A percentile compares a stretch with the other conserved stretches of the same genome.
These are phyloP conservation scores for Dianthus caryophyllus DNA, from an alignment of 148 eudicot species.

Conservation along the genomic window DNA sequence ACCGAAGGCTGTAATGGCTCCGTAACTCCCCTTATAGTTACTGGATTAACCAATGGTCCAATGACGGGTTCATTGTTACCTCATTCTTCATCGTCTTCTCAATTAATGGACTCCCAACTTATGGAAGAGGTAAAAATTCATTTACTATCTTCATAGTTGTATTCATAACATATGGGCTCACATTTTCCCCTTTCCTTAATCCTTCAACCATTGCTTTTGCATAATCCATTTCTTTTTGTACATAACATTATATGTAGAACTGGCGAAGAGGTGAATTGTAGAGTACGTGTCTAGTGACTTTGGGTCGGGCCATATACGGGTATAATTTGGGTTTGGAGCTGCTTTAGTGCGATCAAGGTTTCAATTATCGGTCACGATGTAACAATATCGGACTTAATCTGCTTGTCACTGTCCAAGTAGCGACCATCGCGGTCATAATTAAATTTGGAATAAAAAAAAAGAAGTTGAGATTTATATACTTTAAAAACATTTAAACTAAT, in stretches of 20 bases:
- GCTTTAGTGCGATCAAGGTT: no score
- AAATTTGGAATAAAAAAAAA: no score
- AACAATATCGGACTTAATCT: no score
- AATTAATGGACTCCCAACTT: slow-evolving; percentile 65
- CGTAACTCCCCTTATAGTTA: slow-evolving; percentile 41
- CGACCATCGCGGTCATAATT: no score
- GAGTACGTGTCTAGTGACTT: no score
- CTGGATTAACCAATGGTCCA: slow-evolving; percentile 56
- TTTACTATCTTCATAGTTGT: background rate
- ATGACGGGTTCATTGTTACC: slow-evolving; percentile 45
- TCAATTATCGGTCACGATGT: no score
- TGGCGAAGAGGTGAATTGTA: no score
- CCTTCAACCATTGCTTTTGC: background rate
- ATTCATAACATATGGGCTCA: background rate
- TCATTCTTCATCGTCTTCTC: slow-evolving; percentile 72
- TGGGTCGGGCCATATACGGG: no score
- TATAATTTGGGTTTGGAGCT: no score
- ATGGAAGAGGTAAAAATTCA: slow-evolving; percentile 70
- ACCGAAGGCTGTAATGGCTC: slow-evolving; percentile 69
- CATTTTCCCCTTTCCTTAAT: background rate
- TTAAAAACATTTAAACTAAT: no score
- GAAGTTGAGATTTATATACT: no score
- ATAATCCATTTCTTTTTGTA: background rate
- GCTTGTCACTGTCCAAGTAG: no score
- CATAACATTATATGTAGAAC: background rate